Evolutionary conservation across 2,329 filamentous ascomycete species (phyloP).

Genomic region (Ophiostoma ips): DNA sequence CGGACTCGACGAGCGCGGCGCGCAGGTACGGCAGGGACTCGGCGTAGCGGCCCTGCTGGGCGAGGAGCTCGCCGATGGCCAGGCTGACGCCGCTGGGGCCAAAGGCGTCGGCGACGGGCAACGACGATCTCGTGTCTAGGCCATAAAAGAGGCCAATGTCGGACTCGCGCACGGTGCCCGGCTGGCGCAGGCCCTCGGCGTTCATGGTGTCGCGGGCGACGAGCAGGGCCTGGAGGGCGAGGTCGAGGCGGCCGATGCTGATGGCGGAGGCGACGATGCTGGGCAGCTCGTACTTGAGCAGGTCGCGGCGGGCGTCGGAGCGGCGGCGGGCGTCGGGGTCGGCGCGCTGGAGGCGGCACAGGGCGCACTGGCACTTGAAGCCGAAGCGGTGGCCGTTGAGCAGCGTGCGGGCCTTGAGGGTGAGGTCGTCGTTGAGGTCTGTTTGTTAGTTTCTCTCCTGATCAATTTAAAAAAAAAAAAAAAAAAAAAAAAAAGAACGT

Average conservation of each 20-base stretch:
- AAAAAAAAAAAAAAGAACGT: conserved; percentile 1
- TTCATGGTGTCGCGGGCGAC: not conserved
- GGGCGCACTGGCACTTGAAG: conserved; percentile 18
- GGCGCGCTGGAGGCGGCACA: conserved; percentile 11
- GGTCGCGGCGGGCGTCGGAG: conserved; percentile 16
- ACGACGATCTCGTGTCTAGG: not conserved
- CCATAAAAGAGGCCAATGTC: not conserved
- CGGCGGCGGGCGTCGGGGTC: conserved; percentile 4
- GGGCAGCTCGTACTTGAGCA: not conserved
- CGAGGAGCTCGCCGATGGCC: conserved; percentile 1
- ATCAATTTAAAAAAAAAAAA: not conserved
- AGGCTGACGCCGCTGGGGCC: conserved; percentile 3
- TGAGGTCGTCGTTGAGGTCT: conserved; percentile 14
- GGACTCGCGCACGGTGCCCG: not conserved
- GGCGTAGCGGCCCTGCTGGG: not conserved
- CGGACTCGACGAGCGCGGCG: conserved; percentile 2
- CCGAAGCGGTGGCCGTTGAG: conserved; percentile 15
- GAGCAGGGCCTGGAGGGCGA: conserved; percentile 15
- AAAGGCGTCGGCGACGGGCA: conserved; percentile 7
- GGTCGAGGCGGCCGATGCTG: not conserved
- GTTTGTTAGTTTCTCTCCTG: not conserved
- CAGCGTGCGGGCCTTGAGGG: conserved; percentile 12
- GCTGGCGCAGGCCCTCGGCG: conserved; percentile 2
- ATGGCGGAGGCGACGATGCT: not conserved
- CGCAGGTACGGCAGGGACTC: conserved; percentile 7